These are phyloP conservation scores for Syzygium aqueum DNA, from an alignment of 345 rosid species.

Conservation along the genomic window DNA sequence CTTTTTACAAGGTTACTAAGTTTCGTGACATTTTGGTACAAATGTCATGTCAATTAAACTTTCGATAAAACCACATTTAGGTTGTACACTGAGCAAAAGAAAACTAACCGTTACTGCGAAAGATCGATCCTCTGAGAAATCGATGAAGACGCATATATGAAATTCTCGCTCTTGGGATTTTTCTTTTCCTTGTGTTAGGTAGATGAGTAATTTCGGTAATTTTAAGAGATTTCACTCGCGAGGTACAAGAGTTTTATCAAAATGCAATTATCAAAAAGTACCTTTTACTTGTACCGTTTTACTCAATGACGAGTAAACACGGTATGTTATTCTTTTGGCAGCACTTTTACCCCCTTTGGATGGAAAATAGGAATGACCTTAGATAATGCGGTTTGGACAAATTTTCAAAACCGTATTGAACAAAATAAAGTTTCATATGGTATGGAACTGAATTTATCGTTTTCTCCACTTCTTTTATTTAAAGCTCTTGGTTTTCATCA, in stretches of 20 bases:
- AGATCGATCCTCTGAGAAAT: background rate
- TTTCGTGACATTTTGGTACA: background rate
- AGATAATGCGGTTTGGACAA: too few relatives aligned
- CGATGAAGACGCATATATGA: too few relatives aligned
- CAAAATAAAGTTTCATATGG: too few relatives aligned
- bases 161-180: too few relatives aligned
- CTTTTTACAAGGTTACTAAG: background rate
- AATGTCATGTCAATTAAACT: background rate
- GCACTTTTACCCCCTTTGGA: background rate
- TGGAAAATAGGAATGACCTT: too few relatives aligned
- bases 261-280: too few relatives aligned
- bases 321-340: too few relatives aligned
- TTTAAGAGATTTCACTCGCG: background rate
- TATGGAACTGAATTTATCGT: background rate
- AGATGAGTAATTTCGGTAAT: background rate
- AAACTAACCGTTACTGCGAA: background rate
- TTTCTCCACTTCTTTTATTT: background rate
- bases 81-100: rapidly evolving
- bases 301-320: background rate
- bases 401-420: too few relatives aligned
- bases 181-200: too few relatives aligned
- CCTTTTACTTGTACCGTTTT: too few relatives aligned
- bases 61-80: background rate
- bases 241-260: too few relatives aligned
- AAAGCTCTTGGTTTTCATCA: background rate